Conservation (phyloP, 2,329 filamentous ascomycete species). For the Calonectria crousiana region DNA sequence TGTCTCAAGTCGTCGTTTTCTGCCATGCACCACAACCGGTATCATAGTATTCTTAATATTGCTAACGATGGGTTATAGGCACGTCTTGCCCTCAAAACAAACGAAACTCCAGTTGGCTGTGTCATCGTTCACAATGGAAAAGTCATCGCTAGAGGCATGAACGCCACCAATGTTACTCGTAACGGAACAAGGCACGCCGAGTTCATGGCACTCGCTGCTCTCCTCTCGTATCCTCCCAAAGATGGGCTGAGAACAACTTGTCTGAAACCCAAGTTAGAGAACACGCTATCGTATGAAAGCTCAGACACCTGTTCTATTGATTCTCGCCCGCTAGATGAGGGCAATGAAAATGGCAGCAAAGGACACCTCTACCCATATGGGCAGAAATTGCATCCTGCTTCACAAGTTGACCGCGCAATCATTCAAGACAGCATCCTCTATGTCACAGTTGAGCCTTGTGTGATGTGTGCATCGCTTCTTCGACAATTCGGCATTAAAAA, state of each 20-base stretch:
- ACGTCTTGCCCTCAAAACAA: conserved; percentile 83
- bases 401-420: conserved; percentile 74
- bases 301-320: conserved; percentile 42
- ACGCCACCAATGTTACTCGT: conserved; percentile 92
- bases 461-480: conserved; percentile 97
- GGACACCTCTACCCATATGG: conserved; percentile 72
- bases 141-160: conserved; percentile 92
- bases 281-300: conserved; percentile 32
- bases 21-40: not conserved
- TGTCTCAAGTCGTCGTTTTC: no score
- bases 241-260: conserved; percentile 47
- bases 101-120: conserved; percentile 97
- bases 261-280: conserved; percentile 50
- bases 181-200: conserved; percentile 96
- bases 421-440: conserved; percentile 84
- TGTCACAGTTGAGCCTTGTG: conserved; percentile 97
- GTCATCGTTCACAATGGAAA: conserved; percentile 85
- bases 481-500: conserved; percentile 88
- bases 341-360: conserved; percentile 66
- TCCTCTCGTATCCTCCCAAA: conserved; percentile 58
- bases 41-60: not conserved
- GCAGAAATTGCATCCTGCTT: conserved; percentile 66
- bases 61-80: conserved; percentile 66
- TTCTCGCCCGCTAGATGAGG: conserved; percentile 51
- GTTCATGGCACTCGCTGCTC: conserved; percentile 82